Evolutionary conservation across 2,329 filamentous ascomycete species (phyloP), one percentile per base, ranked within the genome.

Genomic region (Apiospora sp.): DNA sequence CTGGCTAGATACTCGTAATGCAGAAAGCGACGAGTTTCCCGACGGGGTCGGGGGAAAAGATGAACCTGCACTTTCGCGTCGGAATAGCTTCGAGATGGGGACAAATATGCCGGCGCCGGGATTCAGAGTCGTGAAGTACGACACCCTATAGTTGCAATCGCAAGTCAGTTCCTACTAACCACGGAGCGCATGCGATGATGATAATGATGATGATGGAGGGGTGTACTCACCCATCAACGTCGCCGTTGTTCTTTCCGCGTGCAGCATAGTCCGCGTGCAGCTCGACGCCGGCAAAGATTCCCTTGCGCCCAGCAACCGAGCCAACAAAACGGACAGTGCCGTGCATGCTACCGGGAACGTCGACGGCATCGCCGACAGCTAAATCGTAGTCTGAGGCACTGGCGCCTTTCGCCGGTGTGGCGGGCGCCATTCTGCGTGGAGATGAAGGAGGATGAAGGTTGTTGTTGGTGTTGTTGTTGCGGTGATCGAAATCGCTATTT

Each of bases 61-160:
- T 69, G 85, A 86, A 48, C 84, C 84, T 37, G 77, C 77, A 87
- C 89, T 90, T 69, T 89, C 89, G 80, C 90, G 92, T 82, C 89
- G 93, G 79, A 89, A 87, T 46, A 94, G 94, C 81, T 97, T 96
- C 81, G 92, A 90, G 22, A 96, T 86, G 4, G 96, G 96, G 19
- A 99, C 88, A 81, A 99, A 99, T 79, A 99, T 98, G 74, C 96
- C 96, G 2, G 96, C 91, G 74, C 94, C 94, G 0, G 94, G 90
- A 30, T 92, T 84, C 3, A 88, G 88, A 14, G 96, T 98, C 48
- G 87, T 88, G 82, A 99, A 99, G 84, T 99, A 99, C 46, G 86
- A 90, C 68, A 92, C 80, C 72, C 90, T 92, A 79, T 49, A 75
- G 72, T 64, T 74, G 48, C 69, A 41, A n/a, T 41, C 58, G 6